These are phyloP conservation scores for Cucumis hystrix DNA, from an alignment of 306 rosid species.

Conservation along the genomic window DNA sequence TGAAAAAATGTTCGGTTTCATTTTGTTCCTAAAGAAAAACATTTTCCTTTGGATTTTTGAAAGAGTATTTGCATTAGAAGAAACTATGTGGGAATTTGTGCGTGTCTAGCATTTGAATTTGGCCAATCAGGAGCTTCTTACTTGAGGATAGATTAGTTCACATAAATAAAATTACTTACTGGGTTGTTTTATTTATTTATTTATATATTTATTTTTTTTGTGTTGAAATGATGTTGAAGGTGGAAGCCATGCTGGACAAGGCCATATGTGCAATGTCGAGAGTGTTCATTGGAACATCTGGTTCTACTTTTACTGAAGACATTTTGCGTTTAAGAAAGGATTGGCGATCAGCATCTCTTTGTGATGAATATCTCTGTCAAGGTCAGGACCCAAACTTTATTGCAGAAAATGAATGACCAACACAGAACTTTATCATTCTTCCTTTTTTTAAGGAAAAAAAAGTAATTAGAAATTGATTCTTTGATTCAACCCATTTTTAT, in stretches of 20 bases:
- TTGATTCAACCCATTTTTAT: not conserved
- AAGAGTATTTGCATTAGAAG: not conserved
- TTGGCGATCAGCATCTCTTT: constrained; percentile 75
- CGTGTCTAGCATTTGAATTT: not conserved
- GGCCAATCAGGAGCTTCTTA: not conserved
- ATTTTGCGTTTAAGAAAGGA: constrained; percentile 78
- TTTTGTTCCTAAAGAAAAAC: no score
- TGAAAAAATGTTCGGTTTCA: no score
- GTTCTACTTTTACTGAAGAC: constrained; percentile 94
- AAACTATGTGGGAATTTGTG: not conserved
- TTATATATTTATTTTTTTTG: no score
- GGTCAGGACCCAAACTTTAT: constrained; percentile 73
- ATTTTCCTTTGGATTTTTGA: not conserved
- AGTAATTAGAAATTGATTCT: not conserved
- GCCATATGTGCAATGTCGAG: constrained; percentile 83
- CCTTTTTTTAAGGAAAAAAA: not conserved
- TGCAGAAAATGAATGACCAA: constrained; percentile 58
- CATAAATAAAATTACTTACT: not conserved
- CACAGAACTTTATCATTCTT: not conserved
- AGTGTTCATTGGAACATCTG: constrained; percentile 90
- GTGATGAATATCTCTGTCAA: constrained; percentile 89
- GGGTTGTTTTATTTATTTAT: not conserved
- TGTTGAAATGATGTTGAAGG: constrained; percentile 26
- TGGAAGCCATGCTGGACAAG: constrained; percentile 96
- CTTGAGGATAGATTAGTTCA: not conserved